phyloP scores from a whole-genome alignment of 83 land plant species.

The Thuja plicata region DNA sequence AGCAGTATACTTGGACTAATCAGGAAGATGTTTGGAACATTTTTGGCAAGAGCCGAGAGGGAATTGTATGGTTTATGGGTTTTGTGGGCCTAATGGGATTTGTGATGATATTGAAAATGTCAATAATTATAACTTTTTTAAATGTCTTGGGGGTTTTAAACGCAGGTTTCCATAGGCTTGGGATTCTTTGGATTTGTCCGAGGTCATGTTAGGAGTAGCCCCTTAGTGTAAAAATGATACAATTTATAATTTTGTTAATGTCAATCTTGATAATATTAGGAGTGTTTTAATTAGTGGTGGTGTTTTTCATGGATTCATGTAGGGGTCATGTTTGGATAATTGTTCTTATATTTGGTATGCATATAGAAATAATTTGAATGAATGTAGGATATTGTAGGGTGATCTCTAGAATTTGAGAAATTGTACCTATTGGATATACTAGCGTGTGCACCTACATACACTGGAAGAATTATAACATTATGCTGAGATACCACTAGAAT shows the following conservation, averaged over 20 bases:
- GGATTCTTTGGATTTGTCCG: conserved; percentile 15
- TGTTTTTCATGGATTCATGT: conserved; percentile 12
- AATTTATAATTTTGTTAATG: not conserved
- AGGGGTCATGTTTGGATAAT: conserved; percentile 24
- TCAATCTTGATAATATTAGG: not conserved
- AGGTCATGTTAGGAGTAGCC: conserved; percentile 28
- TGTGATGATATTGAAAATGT: conserved; percentile 13
- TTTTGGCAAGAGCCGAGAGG: conserved; percentile 18
- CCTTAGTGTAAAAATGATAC: conserved; percentile 25
- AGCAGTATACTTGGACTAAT: conserved; percentile 20
- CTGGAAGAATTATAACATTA: no score
- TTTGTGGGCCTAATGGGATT: conserved; percentile 26
- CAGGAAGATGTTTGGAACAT: conserved; percentile 16
- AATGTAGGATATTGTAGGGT: conserved; percentile 31
- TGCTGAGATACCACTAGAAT: no score
- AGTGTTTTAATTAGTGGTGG: not conserved
- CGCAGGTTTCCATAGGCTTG: conserved; percentile 16
- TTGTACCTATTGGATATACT: no score
- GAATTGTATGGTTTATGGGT: conserved; percentile 17
- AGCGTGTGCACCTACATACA: no score
- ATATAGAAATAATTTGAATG: conserved; percentile 14
- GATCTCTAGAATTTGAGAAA: conserved; percentile 24
- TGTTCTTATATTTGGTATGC: conserved; percentile 42
- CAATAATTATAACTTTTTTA: not conserved
- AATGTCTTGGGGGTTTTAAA: conserved; percentile 23